Conservation (phyloP, 2,329 filamentous ascomycete genomes). For the Arthroderma sp. region DNA sequence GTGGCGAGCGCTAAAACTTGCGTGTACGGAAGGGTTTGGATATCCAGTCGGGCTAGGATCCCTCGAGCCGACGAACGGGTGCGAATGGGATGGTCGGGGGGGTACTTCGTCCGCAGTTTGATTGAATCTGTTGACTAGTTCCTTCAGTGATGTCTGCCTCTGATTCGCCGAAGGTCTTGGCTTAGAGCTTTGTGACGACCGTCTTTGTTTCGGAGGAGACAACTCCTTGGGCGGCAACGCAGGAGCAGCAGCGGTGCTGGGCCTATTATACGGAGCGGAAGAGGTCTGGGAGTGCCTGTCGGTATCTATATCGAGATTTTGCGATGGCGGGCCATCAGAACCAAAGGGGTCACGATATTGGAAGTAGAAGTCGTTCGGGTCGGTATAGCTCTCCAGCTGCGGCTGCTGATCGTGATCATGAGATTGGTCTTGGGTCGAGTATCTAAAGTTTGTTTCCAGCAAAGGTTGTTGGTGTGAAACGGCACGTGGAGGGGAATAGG, state of each 20-base stretch:
- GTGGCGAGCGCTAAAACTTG: too few relatives aligned
- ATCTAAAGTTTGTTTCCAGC: slow-evolving; percentile 11
- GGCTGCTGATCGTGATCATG: too few relatives aligned
- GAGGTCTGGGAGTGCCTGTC: too few relatives aligned
- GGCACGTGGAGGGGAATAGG: slow-evolving; percentile 16
- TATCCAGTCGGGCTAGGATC: too few relatives aligned
- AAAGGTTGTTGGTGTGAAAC: slow-evolving; percentile 14
- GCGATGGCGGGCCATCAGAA: slow-evolving; percentile 13
- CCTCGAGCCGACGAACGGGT: slow-evolving; percentile 8
- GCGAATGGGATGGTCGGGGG: slow-evolving; percentile 23
- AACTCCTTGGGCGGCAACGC: not conserved
- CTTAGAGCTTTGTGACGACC: slow-evolving; percentile 6
- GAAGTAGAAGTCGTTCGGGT: slow-evolving; percentile 41
- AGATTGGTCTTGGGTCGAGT: slow-evolving; percentile 4
- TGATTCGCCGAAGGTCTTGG: slow-evolving; percentile 15
- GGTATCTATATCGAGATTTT: too few relatives aligned
- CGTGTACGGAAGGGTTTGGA: too few relatives aligned
- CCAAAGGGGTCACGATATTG: slow-evolving; percentile 27
- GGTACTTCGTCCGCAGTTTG: slow-evolving; percentile 40
- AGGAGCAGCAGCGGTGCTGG: too few relatives aligned
- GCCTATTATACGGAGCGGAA: too few relatives aligned
- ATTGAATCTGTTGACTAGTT: slow-evolving; percentile 68
- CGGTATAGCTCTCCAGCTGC: slow-evolving; percentile 11
- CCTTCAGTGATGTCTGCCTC: slow-evolving; percentile 59
- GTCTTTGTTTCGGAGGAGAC: slow-evolving; percentile 11